Evolutionary conservation across 2,329 filamentous ascomycete species (phyloP).

Genomic region (Pezicula rhizophila): DNA sequence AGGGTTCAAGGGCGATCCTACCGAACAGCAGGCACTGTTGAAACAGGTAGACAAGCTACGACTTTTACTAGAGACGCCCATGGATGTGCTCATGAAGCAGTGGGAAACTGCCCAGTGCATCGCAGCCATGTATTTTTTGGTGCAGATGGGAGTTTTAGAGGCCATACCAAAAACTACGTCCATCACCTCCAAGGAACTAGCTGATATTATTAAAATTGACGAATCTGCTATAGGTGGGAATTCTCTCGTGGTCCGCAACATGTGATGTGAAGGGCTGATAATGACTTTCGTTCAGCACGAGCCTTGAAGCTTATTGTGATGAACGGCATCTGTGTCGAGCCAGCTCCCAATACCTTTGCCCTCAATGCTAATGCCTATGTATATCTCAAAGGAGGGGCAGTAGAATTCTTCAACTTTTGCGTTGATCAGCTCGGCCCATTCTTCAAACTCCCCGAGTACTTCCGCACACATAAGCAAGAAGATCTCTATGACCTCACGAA

Average conservation of each 20-base stretch:
- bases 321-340: conserved; percentile 8
- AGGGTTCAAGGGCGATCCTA: conserved; percentile 11
- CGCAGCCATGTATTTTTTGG: conserved; percentile 9
- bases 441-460: conserved; percentile 13
- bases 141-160: conserved; percentile 14
- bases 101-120: conserved; percentile 12
- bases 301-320: conserved; percentile 10
- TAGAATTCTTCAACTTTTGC: conserved; percentile 12
- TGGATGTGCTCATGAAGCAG: conserved; percentile 13
- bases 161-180: conserved; percentile 10
- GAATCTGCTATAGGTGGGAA: conserved; percentile 11
- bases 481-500: conserved; percentile 15
- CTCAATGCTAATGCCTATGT: conserved; percentile 11
- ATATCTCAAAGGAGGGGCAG: conserved; percentile 9
- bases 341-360: conserved; percentile 8
- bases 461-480: conserved; percentile 13
- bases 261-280: background rate
- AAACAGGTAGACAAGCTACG: conserved; percentile 10
- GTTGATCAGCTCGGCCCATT: conserved; percentile 12
- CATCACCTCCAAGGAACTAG: conserved; percentile 10
- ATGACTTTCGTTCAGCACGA: conserved; percentile 7
- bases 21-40: conserved; percentile 7
- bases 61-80: conserved; percentile 11
- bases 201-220: conserved; percentile 10
- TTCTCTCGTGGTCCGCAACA: background rate